Evolutionary conservation across 192 early-diverging fungal genomes (phyloP).

Genomic region (Coemansia sp.): DNA sequence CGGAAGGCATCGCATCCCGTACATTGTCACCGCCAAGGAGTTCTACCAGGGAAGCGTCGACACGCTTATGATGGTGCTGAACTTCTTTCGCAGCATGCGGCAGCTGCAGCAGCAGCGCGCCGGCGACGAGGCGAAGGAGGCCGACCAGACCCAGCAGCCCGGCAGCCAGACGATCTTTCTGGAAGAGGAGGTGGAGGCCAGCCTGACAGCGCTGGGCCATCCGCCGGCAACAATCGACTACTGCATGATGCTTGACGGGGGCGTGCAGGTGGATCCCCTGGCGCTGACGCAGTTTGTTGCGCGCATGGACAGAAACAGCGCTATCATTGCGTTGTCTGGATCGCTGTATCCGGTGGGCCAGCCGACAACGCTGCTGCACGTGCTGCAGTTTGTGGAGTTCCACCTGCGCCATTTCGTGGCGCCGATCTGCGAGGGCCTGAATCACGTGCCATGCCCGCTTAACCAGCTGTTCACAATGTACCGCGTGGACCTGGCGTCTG

Average conservation of each 20-base stretch:
- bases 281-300: constrained; percentile 52
- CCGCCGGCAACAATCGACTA: constrained; percentile 24
- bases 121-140: neutral
- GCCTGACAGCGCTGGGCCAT: constrained; percentile 35
- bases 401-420: constrained; percentile 50
- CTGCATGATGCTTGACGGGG: constrained; percentile 38
- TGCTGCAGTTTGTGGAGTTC: constrained; percentile 41
- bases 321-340: constrained; percentile 36
- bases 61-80: constrained; percentile 53
- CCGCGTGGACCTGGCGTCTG: constrained; percentile 38
- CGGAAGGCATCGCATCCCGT: constrained; percentile 86
- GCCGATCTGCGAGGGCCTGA: constrained; percentile 50
- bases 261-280: constrained; percentile 43
- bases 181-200: constrained; percentile 50
- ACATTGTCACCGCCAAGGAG: constrained; percentile 88
- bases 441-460: constrained; percentile 29
- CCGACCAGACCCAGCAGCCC: neutral
- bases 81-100: constrained; percentile 45
- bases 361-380: constrained; percentile 34
- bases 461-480: constrained; percentile 54
- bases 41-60: constrained; percentile 42
- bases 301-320: constrained; percentile 34
- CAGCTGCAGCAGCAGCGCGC: constrained; percentile 13
- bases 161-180: constrained; percentile 37
- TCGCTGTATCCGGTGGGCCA: constrained; percentile 45